These are phyloP conservation scores for Rhodotorula sp. DNA, from an alignment of 1,284 basidiomycete genomes.

Conservation along the genomic window DNA sequence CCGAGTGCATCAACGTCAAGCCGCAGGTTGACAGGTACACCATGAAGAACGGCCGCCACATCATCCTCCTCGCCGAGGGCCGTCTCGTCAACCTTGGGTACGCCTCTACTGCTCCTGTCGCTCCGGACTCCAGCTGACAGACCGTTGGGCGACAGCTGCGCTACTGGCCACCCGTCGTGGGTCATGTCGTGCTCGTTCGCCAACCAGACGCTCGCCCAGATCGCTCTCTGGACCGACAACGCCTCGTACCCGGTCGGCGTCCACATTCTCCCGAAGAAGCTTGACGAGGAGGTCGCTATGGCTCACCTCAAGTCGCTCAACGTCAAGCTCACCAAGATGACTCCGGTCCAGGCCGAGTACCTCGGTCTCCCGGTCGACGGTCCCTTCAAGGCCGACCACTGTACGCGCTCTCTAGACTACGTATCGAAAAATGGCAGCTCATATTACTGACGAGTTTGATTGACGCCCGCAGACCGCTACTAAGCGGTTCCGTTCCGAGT, in stretches of 20 bases:
- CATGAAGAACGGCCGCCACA: slow-evolving; percentile 83
- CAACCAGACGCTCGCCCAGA: slow-evolving; percentile 98
- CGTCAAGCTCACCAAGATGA: slow-evolving; percentile 69
- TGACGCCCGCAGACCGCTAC: slow-evolving; percentile 56
- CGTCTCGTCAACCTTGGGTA: slow-evolving; percentile 95
- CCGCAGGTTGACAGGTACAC: slow-evolving; percentile 99
- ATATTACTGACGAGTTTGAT: neutral
- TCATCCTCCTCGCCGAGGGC: slow-evolving; percentile 96
- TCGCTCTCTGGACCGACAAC: slow-evolving; percentile 88
- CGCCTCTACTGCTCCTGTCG: too few species aligned
- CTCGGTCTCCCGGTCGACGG: slow-evolving; percentile 73
- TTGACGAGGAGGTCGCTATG: slow-evolving; percentile 95
- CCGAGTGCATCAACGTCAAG: slow-evolving; percentile 86
- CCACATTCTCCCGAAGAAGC: slow-evolving; percentile 94
- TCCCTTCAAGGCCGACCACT: slow-evolving; percentile 64
- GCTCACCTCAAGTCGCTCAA: slow-evolving; percentile 69
- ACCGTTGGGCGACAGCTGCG: slow-evolving; percentile 30
- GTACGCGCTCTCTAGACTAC: neutral
- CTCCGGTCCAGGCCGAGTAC: slow-evolving; percentile 79
- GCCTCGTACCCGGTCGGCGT: slow-evolving; percentile 89
- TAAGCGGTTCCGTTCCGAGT: slow-evolving; percentile 46
- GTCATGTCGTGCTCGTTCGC: slow-evolving; percentile 99
- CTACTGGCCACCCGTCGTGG: slow-evolving; percentile 59
- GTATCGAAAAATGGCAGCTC: too few species aligned
- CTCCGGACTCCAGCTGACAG: too few species aligned